Evolutionary conservation across 139 green algal species (phyloP).

Genomic region (Pseudopediastrum boryanum): DNA sequence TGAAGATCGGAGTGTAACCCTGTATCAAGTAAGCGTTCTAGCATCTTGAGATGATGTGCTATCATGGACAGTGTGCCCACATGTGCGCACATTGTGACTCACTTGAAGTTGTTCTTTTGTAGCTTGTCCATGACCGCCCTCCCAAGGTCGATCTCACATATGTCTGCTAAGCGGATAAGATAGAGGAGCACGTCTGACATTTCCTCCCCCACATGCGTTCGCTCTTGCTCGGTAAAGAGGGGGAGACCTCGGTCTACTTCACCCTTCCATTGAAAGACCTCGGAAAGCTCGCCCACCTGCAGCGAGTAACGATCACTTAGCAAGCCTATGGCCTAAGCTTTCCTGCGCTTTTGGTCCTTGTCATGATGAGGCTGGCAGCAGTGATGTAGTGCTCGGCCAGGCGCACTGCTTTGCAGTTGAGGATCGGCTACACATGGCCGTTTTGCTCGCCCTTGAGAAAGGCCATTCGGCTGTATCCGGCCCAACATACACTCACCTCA

Average conservation of each 20-base stretch:
- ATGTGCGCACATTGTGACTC: not conserved
- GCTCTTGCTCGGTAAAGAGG: constrained; percentile 52
- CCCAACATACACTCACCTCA: constrained; percentile 24
- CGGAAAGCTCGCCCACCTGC: constrained; percentile 49
- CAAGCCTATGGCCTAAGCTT: no score
- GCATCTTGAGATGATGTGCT: no score
- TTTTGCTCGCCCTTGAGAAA: not conserved
- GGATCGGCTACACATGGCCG: not conserved
- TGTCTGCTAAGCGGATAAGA: constrained; percentile 70
- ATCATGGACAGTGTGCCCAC: no score
- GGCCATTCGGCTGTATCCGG: not conserved
- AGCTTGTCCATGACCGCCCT: constrained; percentile 56
- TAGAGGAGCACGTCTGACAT: constrained; percentile 83
- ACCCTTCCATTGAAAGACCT: constrained; percentile 57
- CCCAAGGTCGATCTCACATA: constrained; percentile 73
- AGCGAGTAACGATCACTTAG: not conserved
- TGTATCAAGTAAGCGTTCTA: no score
- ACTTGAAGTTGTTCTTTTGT: constrained; percentile 62
- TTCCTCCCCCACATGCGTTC: constrained; percentile 69
- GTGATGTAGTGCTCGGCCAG: not conserved
- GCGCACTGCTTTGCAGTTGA: not conserved
- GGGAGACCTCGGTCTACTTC: constrained; percentile 64
- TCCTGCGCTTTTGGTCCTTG: not conserved
- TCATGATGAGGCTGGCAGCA: not conserved
- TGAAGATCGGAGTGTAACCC: no score